Conservation (phyloP, 2,329 filamentous ascomycete species). For the Ophiostoma sp. region DNA sequence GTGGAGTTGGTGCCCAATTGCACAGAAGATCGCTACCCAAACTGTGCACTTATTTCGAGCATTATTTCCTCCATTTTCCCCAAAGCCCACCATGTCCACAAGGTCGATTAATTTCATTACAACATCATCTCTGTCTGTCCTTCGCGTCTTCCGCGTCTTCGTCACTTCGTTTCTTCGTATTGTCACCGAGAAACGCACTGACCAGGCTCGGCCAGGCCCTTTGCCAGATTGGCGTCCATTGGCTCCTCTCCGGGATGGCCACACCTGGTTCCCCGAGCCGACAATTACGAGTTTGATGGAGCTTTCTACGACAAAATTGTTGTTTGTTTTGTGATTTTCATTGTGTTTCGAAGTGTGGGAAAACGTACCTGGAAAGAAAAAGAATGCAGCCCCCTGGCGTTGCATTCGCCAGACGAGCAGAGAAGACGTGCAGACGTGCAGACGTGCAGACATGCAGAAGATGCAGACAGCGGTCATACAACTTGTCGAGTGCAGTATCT, state of each 20-base stretch:
- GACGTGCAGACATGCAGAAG: background rate
- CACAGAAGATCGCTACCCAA: conserved; percentile 5
- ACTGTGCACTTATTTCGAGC: background rate
- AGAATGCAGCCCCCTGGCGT: conserved; percentile 1
- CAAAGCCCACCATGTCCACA: background rate
- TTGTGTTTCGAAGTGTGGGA: background rate
- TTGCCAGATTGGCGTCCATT: background rate
- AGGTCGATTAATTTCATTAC: background rate
- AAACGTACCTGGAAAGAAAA: background rate
- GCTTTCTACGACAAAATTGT: background rate
- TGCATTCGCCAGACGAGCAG: background rate
- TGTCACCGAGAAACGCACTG: background rate
- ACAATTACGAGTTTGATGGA: background rate
- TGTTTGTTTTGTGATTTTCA: background rate
- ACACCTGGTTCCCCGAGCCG: conserved; percentile 16
- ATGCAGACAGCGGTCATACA: background rate
- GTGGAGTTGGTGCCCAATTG: conserved; percentile 5
- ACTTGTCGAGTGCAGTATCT: background rate
- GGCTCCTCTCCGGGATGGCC: conserved; percentile 1
- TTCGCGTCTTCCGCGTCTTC: background rate
- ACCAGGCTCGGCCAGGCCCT: background rate
- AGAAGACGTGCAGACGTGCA: background rate
- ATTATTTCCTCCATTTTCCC: background rate
- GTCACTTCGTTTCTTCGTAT: too few relatives aligned
- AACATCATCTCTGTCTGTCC: background rate